phyloP scores from a whole-genome alignment of 176 grass and related monocot species.

The Musa acuminata region DNA sequence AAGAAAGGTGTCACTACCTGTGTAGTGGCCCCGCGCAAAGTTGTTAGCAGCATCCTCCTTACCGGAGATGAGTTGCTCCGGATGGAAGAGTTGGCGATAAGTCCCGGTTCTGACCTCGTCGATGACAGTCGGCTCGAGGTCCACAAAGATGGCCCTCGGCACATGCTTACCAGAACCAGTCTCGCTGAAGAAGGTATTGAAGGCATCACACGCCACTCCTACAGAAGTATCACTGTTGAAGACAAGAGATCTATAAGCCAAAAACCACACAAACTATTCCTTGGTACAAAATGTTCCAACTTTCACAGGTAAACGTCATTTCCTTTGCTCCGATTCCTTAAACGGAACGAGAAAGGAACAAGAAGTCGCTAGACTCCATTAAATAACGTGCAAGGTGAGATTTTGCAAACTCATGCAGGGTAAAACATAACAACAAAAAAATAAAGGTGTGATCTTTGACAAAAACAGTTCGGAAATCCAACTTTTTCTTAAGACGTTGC shows the following conservation, averaged over 20 bases:
- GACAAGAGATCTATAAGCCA: not conserved
- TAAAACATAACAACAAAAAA: too few relatives aligned
- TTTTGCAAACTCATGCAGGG: too few relatives aligned
- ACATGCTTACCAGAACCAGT: slow-evolving; percentile 11
- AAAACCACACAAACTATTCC: not conserved
- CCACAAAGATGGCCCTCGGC: slow-evolving; percentile 6
- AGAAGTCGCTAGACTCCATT: too few relatives aligned
- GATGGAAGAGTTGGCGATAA: slow-evolving; percentile 11
- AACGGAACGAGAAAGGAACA: too few relatives aligned
- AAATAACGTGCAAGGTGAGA: too few relatives aligned
- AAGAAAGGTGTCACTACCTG: not conserved
- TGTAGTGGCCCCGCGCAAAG: slow-evolving; percentile 7
- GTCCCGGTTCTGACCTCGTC: slow-evolving; percentile 7
- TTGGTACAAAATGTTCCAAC: not conserved
- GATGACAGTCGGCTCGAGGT: slow-evolving; percentile 12
- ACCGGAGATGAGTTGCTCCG: slow-evolving; percentile 8
- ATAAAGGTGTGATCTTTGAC: too few relatives aligned
- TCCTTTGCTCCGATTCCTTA: too few relatives aligned
- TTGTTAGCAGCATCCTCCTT: slow-evolving; percentile 15
- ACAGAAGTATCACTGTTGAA: slow-evolving; percentile 9
- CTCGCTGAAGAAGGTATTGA: slow-evolving; percentile 20
- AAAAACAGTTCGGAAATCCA: too few relatives aligned
- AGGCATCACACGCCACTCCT: slow-evolving; percentile 5
- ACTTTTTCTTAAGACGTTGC: too few relatives aligned
- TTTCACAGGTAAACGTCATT: too few relatives aligned